phyloP scores from a whole-genome alignment of 805 yeast genomes.

The Candida mattraensis region DNA sequence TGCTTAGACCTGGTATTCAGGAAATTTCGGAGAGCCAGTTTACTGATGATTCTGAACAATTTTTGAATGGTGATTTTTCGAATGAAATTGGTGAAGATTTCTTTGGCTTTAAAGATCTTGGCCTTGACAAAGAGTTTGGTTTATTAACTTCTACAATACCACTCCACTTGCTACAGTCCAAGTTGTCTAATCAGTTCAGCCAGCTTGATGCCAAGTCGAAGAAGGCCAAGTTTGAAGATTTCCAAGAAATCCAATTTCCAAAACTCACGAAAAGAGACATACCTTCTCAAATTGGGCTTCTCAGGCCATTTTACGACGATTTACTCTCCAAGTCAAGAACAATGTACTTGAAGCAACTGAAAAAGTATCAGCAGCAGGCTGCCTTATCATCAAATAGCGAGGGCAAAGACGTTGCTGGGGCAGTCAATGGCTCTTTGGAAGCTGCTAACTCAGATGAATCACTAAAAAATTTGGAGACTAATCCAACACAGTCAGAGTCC shows the following conservation, averaged over 20 bases:
- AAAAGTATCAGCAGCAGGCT: slow-evolving; percentile 36
- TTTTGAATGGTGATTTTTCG: slow-evolving; percentile 91
- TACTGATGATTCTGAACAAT: slow-evolving; percentile 89
- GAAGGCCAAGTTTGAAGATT: slow-evolving; percentile 61
- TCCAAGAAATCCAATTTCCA: slow-evolving; percentile 54
- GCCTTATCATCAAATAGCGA: slow-evolving; percentile 4
- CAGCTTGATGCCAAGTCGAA: slow-evolving; percentile 45
- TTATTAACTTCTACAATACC: slow-evolving; percentile 85
- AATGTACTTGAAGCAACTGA: slow-evolving; percentile 42
- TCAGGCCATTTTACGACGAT: slow-evolving; percentile 54
- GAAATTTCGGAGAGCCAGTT: slow-evolving; percentile 74
- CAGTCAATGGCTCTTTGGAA: slow-evolving; percentile 15
- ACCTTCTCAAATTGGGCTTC: slow-evolving; percentile 52
- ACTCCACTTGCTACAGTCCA: slow-evolving; percentile 78
- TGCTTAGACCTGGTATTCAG: slow-evolving; percentile 77
- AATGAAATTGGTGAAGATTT: slow-evolving; percentile 94
- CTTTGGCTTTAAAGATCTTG: slow-evolving; percentile 94
- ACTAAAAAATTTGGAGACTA: not conserved
- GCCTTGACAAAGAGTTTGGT: slow-evolving; percentile 89
- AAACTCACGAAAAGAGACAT: slow-evolving; percentile 54
- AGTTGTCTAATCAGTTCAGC: slow-evolving; percentile 58
- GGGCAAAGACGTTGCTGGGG: slow-evolving; percentile 1
- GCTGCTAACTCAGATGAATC: not conserved
- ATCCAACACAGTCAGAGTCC: slow-evolving; percentile 6
- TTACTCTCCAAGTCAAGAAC: slow-evolving; percentile 42